Conservation (phyloP, 768 basidiomycete species). For the Tubosaeta sp. region DNA sequence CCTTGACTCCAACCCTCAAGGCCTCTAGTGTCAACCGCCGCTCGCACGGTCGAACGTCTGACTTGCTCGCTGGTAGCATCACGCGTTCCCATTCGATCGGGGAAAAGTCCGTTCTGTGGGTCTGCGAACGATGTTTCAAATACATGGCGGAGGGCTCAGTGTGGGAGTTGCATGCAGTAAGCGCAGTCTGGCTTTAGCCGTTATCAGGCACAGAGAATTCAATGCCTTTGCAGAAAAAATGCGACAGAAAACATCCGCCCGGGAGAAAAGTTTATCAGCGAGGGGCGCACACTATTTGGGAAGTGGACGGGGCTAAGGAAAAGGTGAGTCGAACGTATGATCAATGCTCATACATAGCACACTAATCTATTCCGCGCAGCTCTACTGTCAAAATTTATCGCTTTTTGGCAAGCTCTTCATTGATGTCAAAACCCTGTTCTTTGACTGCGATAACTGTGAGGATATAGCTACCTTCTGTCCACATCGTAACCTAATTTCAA, state of each 20-base stretch:
- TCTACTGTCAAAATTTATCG: slow-evolving; percentile 94
- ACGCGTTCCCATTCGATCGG: slow-evolving; percentile 40
- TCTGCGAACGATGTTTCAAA: slow-evolving; percentile 95
- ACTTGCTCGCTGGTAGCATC: slow-evolving; percentile 63
- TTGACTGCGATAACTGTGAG: slow-evolving; percentile 84
- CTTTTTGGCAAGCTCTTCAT: slow-evolving; percentile 99
- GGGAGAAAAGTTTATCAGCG: slow-evolving; percentile 88
- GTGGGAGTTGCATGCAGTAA: slow-evolving; percentile 70
- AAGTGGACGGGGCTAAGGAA: slow-evolving; percentile 84
- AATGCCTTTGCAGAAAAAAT: slow-evolving; percentile 51
- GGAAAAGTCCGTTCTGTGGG: slow-evolving; percentile 63
- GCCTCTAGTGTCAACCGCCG: slow-evolving; percentile 53
- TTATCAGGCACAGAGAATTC: slow-evolving; percentile 4
- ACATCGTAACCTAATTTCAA: background rate
- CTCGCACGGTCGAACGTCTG: slow-evolving; percentile 70
- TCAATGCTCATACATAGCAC: background rate
- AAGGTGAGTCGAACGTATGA: slow-evolving; percentile 53
- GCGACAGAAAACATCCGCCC: slow-evolving; percentile 69
- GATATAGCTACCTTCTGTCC: background rate
- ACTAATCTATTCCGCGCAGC: slow-evolving; percentile 39
- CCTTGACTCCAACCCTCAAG: slow-evolving; percentile 30
- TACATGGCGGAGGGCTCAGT: slow-evolving; percentile 76
- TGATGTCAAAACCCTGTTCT: slow-evolving; percentile 94
- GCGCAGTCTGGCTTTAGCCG: slow-evolving; percentile 18
- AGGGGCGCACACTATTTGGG: slow-evolving; percentile 89